phyloP scores from a whole-genome alignment of 768 basidiomycete genomes.

The Tricholoma terreum region DNA sequence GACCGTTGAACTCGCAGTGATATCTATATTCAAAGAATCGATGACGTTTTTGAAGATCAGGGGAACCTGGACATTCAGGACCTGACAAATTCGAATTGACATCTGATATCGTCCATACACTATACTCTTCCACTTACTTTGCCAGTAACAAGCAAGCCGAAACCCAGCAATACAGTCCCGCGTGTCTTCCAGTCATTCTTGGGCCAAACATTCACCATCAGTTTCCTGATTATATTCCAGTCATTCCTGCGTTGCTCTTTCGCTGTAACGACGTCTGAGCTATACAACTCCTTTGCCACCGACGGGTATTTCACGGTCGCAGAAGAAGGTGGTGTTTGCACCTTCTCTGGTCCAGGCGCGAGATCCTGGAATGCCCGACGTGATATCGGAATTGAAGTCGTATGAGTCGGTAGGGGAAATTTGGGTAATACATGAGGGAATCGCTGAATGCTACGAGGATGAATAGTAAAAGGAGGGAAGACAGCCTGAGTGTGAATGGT shows the following conservation, averaged over 20 bases:
- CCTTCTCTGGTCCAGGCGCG: constrained; percentile 15
- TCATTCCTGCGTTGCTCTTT: constrained; percentile 69
- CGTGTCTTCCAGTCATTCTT: constrained; percentile 80
- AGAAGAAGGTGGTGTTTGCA: constrained; percentile 6
- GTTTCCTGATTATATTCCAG: constrained; percentile 79
- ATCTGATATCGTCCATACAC: background rate
- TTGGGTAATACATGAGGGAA: background rate
- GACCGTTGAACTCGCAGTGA: constrained; percentile 71
- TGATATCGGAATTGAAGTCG: background rate
- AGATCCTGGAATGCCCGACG: constrained; percentile 15
- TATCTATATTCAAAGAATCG: constrained; percentile 83
- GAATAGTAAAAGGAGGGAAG: background rate
- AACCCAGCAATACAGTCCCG: constrained; percentile 76
- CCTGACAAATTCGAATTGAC: constrained; percentile 35
- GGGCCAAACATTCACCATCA: constrained; percentile 94
- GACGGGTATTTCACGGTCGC: background rate
- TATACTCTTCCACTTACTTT: constrained; percentile 56
- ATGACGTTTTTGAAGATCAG: constrained; percentile 91
- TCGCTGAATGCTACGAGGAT: background rate
- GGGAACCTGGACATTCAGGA: constrained; percentile 98
- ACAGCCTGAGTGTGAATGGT: background rate
- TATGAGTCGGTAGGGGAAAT: background rate
- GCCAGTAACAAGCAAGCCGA: constrained; percentile 74
- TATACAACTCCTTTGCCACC: constrained; percentile 3
- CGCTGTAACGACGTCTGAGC: constrained; percentile 25